Evolutionary conservation across 768 basidiomycete species (phyloP).

Genomic region (Lentinula sp.): DNA sequence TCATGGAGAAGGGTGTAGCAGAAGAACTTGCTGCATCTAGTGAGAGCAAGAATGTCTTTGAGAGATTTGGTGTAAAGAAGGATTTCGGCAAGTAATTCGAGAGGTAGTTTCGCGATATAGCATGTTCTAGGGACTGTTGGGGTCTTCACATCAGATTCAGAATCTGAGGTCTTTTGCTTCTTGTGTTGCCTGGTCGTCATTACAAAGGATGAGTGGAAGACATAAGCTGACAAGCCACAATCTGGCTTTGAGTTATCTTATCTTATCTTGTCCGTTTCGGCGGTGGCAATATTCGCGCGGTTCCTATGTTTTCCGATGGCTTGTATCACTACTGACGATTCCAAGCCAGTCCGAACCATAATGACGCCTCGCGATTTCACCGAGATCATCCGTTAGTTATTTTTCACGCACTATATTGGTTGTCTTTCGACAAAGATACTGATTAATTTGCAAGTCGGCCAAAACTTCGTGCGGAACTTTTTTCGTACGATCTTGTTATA

Average conservation of each 20-base stretch:
- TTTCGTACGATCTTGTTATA: neutral
- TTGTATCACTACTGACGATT: neutral
- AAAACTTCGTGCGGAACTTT: neutral
- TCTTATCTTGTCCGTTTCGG: neutral
- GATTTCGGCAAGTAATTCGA: slow-evolving; percentile 63
- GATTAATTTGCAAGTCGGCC: neutral
- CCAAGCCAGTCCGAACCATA: neutral
- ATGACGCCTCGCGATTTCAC: neutral
- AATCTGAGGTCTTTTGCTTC: neutral
- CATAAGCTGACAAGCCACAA: too few relatives aligned
- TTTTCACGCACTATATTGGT: neutral
- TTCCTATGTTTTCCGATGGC: neutral
- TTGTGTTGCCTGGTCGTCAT: neutral
- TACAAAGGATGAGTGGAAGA: too few relatives aligned
- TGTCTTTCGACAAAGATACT: too few relatives aligned
- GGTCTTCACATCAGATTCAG: neutral
- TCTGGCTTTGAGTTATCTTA: neutral
- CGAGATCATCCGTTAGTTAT: neutral
- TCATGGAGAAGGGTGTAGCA: slow-evolving; percentile 1
- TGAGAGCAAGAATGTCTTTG: slow-evolving; percentile 50
- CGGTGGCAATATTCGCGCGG: neutral
- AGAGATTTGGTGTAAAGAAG: slow-evolving; percentile 43
- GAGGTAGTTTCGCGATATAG: slow-evolving; percentile 31
- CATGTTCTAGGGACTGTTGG: neutral
- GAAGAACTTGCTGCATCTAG: slow-evolving; percentile 46